Base-by-base conservation (phyloP, 257 asterid species). In the Solanum bulbocastanum region DNA sequence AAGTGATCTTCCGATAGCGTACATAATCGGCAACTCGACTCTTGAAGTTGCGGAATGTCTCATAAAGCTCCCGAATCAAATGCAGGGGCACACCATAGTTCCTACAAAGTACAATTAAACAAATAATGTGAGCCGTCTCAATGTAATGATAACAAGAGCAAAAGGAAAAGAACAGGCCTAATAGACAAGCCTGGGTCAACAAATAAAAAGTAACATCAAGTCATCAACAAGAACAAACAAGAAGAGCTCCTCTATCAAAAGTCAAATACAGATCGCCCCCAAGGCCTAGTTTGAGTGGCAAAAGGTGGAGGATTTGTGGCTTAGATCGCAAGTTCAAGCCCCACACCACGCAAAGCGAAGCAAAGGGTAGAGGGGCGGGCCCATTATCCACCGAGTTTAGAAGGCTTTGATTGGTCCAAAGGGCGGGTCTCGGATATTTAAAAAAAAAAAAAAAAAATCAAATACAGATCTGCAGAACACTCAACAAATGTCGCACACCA, bases 71-170 rank as follows among this genome's bases (percentile, higher is more conserved):
- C 83, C 98, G 97, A 88, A 97, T 95, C 94, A 97, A 93, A 93
- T 97, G 98, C 88, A 97, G 94, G 85, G 99, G 99, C 87, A 97
- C 96, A 23, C 99, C 99, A 86, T 95, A 97, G 91, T 94, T 96
- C 93, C 98, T 96, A 91, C 33, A 85, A 76, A 90, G 84, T 42
- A 85, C 73, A 88, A 82, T 83, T 42, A 36, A 82, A 32, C 15
- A 82, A 81, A 49, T 82, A 82, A 49, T 18, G 42, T 20, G 69
- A 82, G 22, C 32, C 7, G 18, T 81, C 68, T 81, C 40, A 18
- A 30, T 82, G 44, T 49, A 82, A 52, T 82, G 56, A 37, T 60
- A 82, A n/a, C 75, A 42, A 76, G 35, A 83, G 46, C 4, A 9
- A 20, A 66, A 36, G 86, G 15, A 30, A 82, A 46, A 27, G 27